phyloP scores from a whole-genome alignment of 495 filamentous ascomycete genomes.

The Daldinia bambusicola region DNA sequence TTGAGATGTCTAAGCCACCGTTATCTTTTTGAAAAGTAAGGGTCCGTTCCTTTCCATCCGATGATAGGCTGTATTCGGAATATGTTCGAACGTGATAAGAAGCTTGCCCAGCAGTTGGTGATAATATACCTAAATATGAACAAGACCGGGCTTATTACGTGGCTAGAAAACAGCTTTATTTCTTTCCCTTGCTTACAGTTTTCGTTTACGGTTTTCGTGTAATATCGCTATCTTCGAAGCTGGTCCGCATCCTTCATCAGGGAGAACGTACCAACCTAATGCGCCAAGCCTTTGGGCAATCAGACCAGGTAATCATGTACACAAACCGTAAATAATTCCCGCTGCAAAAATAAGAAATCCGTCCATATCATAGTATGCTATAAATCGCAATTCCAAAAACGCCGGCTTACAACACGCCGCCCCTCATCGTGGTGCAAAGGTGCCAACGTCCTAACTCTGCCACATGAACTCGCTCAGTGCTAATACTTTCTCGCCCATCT shows the following conservation, averaged over 20 bases:
- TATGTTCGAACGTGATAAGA: neutral
- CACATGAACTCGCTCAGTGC: constrained; percentile 84
- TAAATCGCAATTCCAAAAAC: constrained; percentile 6
- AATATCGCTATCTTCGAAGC: neutral
- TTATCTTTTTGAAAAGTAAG: neutral
- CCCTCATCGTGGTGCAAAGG: constrained; percentile 1
- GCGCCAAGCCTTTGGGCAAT: neutral
- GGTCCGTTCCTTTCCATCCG: neutral
- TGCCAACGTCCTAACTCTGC: constrained; percentile 55
- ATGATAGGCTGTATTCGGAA: neutral
- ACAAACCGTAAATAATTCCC: neutral
- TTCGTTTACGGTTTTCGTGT: constrained; percentile 1
- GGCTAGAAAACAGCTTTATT: neutral
- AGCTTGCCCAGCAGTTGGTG: neutral
- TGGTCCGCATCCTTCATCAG: neutral
- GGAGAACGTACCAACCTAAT: neutral
- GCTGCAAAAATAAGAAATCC: neutral
- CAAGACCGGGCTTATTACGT: neutral
- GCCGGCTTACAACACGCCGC: neutral
- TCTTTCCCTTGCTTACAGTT: neutral
- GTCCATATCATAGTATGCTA: constrained; percentile 2
- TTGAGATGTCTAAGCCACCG: neutral
- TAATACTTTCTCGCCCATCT: constrained; percentile 77
- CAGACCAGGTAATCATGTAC: neutral
- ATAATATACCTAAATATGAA: neutral